Evolutionary conservation across 805 yeast genomes (phyloP).

Genomic region (Yarrowia divulgata): DNA sequence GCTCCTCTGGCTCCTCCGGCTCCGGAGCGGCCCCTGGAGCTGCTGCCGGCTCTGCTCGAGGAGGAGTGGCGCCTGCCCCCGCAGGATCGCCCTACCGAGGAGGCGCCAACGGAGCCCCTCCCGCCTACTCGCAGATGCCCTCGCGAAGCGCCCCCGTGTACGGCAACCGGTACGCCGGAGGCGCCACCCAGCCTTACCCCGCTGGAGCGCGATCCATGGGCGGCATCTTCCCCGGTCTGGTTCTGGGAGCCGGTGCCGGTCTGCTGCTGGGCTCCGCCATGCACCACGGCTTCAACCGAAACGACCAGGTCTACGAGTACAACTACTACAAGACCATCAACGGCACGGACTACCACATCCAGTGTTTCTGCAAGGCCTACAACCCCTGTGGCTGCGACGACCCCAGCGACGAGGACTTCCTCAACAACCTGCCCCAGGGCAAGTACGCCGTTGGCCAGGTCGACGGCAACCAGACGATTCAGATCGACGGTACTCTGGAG

Average conservation of each 20-base stretch:
- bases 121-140: slow-evolving; percentile 32
- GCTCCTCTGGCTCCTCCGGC: slow-evolving; percentile 30
- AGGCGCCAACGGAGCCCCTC: slow-evolving; percentile 29
- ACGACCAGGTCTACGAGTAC: slow-evolving; percentile 42
- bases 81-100: slow-evolving; percentile 31
- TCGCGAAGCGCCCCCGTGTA: slow-evolving; percentile 37
- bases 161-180: slow-evolving; percentile 41
- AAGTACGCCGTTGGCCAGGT: slow-evolving; percentile 29
- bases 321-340: slow-evolving; percentile 43
- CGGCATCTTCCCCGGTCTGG: slow-evolving; percentile 39
- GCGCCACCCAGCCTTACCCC: slow-evolving; percentile 39
- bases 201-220: slow-evolving; percentile 41
- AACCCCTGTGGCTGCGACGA: slow-evolving; percentile 44
- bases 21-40: slow-evolving; percentile 13
- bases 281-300: slow-evolving; percentile 35
- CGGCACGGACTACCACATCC: slow-evolving; percentile 43
- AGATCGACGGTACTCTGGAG: slow-evolving; percentile 44
- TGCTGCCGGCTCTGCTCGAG: slow-evolving; percentile 8
- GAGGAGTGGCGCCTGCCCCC: slow-evolving; percentile 28
- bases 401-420: slow-evolving; percentile 39
- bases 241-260: slow-evolving; percentile 39
- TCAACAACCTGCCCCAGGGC: slow-evolving; percentile 40
- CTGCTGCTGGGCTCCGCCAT: slow-evolving; percentile 12
- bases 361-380: slow-evolving; percentile 43
- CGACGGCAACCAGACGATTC: slow-evolving; percentile 34